Conservation (phyloP, 352 stramenopile genomes). For the Plasmopara muralis region DNA sequence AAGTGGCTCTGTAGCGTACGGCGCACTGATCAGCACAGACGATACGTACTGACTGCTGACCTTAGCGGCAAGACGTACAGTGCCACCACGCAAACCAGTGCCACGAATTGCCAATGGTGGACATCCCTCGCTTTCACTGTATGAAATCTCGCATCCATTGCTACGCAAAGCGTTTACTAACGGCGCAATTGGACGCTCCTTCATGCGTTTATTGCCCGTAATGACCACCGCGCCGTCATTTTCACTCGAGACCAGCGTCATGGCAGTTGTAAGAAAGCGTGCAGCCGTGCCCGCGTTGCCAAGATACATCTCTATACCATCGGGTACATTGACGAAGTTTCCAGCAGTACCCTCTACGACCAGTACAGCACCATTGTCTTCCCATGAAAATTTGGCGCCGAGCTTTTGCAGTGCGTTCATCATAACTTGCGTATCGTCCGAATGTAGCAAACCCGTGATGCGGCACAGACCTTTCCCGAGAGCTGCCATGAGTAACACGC, state of each 20-base stretch:
- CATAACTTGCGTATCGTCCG: slow-evolving; percentile 97
- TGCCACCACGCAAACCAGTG: slow-evolving; percentile 65
- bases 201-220: slow-evolving; percentile 94
- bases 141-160: slow-evolving; percentile 77
- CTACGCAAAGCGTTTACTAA: slow-evolving; percentile 91
- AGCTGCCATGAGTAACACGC: slow-evolving; percentile 93
- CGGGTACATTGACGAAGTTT: slow-evolving; percentile 39
- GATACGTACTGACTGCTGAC: slow-evolving; percentile 95
- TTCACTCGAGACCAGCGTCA: slow-evolving; percentile 51
- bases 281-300: slow-evolving; percentile 92
- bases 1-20: slow-evolving; percentile 72
- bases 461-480: slow-evolving; percentile 81
- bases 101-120: slow-evolving; percentile 74
- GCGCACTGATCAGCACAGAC: slow-evolving; percentile 93
- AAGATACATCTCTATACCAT: slow-evolving; percentile 67
- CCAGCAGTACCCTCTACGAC: slow-evolving; percentile 74
- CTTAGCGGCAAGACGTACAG: slow-evolving; percentile 89
- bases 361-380: slow-evolving; percentile 63
- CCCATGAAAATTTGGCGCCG: slow-evolving; percentile 77
- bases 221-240: slow-evolving; percentile 56
- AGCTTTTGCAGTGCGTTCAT: slow-evolving; percentile 92
- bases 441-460: slow-evolving; percentile 92
- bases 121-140: slow-evolving; percentile 52
- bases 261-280: slow-evolving; percentile 91
- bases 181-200: slow-evolving; percentile 94